Percentiles rank a stretch among this genome's conserved stretches.
Conservation (phyloP, 805 yeast genomes). For the Myxozyma neglecta region DNA sequence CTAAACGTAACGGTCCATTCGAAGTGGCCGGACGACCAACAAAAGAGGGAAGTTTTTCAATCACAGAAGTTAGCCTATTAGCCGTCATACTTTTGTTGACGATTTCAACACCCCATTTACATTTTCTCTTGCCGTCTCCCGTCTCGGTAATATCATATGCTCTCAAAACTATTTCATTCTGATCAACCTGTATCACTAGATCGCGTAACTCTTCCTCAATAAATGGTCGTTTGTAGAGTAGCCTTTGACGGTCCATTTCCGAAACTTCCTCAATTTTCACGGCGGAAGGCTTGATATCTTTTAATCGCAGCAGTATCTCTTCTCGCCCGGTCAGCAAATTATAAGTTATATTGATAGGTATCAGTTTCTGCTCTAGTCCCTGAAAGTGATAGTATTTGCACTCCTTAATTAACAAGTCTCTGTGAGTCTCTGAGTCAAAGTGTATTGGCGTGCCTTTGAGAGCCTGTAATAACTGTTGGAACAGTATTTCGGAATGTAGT, state of each 20-base stretch:
- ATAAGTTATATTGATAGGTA: conserved; percentile 50
- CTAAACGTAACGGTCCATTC: conserved; percentile 5
- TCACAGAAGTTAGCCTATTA: conserved; percentile 4
- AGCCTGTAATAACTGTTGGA: conserved; percentile 54
- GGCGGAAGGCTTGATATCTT: conserved; percentile 44
- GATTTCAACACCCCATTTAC: conserved; percentile 22
- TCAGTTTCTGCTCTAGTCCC: conserved; percentile 68
- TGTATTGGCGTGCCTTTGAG: conserved; percentile 56
- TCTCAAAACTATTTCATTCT: conserved; percentile 8
- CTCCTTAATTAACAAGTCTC: conserved; percentile 61
- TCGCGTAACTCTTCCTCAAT: conserved; percentile 17
- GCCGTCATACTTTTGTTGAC: neutral
- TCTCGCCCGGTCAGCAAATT: conserved; percentile 55
- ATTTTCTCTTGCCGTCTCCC: neutral
- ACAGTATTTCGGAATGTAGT: conserved; percentile 55
- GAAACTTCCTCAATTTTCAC: conserved; percentile 1
- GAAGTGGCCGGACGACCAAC: neutral
- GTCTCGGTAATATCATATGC: conserved; percentile 11
- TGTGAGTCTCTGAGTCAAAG: conserved; percentile 53
- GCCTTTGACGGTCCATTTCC: neutral
- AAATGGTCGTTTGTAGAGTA: conserved; percentile 30
- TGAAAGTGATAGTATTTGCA: conserved; percentile 75
- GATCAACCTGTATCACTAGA: conserved; percentile 15
- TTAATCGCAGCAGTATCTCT: conserved; percentile 57
- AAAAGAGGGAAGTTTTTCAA: conserved; percentile 1